These are phyloP conservation scores for Penicillium expansum DNA, from an alignment of 2,329 filamentous ascomycete species.

Conservation along the genomic window DNA sequence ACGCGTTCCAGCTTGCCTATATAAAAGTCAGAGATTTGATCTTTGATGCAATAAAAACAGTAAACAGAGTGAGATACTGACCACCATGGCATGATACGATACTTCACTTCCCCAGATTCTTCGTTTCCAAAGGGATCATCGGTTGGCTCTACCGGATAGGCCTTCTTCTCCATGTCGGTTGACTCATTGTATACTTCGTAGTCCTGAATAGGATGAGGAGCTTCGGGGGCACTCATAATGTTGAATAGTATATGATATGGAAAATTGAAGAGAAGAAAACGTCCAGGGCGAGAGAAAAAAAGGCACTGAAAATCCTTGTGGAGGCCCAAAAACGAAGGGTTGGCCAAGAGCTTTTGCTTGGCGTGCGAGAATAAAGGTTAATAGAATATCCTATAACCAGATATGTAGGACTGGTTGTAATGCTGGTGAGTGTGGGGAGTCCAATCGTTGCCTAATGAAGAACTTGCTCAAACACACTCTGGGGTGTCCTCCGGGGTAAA, in stretches of 20 bases:
- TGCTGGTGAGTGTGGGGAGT: not conserved
- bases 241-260: not conserved
- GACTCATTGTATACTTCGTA: conserved; percentile 18
- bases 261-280: not conserved
- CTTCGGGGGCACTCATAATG: conserved; percentile 16
- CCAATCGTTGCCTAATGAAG: not conserved
- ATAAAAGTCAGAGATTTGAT: conserved; percentile 9
- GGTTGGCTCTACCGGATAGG: conserved; percentile 10
- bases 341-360: conserved; percentile 22
- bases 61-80: conserved; percentile 10
- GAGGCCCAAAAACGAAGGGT: conserved; percentile 13
- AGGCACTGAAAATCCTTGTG: conserved; percentile 11
- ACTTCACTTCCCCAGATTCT: conserved; percentile 44
- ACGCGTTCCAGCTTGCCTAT: conserved; percentile 43
- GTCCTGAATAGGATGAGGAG: conserved; percentile 9
- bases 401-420: not conserved
- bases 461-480: not conserved
- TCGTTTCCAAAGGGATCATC: conserved; percentile 40
- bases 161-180: conserved; percentile 18
- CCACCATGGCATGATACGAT: conserved; percentile 50
- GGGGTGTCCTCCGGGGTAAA: not conserved
- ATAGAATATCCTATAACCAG: not conserved
- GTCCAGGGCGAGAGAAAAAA: conserved; percentile 13
- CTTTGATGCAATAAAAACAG: not conserved
- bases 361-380: conserved; percentile 8